Conservation (phyloP, 257 asterid species). For the Ligustrum vulgare region DNA sequence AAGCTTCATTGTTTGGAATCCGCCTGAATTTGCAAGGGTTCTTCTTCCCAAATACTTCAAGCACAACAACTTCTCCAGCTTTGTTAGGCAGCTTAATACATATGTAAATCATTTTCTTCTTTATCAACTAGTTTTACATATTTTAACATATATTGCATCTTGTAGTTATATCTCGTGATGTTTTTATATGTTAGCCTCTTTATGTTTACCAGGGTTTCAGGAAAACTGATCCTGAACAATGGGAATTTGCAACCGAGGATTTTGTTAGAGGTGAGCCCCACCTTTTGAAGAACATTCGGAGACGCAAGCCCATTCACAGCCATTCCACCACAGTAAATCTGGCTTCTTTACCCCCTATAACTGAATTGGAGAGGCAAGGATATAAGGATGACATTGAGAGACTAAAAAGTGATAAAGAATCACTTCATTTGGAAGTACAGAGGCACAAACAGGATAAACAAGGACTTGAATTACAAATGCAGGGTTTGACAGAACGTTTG, state of each 20-base stretch:
- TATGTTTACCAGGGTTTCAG: constrained; percentile 69
- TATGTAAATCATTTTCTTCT: constrained; percentile 49
- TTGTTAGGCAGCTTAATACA: constrained; percentile 86
- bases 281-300: constrained; percentile 74
- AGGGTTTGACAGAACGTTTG: constrained; percentile 44
- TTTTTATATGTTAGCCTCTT: constrained; percentile 13
- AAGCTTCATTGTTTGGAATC: constrained; percentile 85
- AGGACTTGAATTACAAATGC: constrained; percentile 46
- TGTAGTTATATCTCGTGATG: background rate
- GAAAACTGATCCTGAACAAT: constrained; percentile 83
- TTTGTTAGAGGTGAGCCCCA: constrained; percentile 72
- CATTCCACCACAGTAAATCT: constrained; percentile 65
- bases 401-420: constrained; percentile 57
- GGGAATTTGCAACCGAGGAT: constrained; percentile 90
- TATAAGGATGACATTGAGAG: constrained; percentile 64
- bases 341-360: constrained; percentile 41
- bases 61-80: constrained; percentile 94
- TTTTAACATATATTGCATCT: background rate
- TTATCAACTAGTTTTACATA: constrained; percentile 2
- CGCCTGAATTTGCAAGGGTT: constrained; percentile 68
- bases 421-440: constrained; percentile 49
- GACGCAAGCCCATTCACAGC: constrained; percentile 96
- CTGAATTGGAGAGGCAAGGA: constrained; percentile 64
- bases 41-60: constrained; percentile 79
- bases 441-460: constrained; percentile 54